Conservation (phyloP, 2,329 filamentous ascomycete species). For the Talaromyces rugulosus region DNA sequence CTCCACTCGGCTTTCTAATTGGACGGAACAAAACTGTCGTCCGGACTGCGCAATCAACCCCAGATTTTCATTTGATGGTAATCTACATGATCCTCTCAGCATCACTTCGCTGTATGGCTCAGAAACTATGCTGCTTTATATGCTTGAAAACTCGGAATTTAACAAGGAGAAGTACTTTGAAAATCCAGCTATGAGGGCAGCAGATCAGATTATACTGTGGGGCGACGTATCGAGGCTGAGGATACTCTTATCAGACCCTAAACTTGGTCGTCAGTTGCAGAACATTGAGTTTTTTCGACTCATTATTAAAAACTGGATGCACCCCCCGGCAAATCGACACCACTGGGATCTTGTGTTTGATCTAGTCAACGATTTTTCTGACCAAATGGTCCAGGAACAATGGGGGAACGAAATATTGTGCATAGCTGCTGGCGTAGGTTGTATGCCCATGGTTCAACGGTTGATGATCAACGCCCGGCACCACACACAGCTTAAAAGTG, state of each 20-base stretch:
- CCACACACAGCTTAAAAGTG: not conserved
- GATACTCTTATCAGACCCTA: not conserved
- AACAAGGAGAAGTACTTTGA: constrained; percentile 14
- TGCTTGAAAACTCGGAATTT: constrained; percentile 23
- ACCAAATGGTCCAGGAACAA: constrained; percentile 20
- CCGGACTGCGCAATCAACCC: constrained; percentile 26
- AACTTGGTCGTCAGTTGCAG: not conserved
- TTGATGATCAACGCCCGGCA: constrained; percentile 11
- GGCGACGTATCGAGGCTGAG: not conserved
- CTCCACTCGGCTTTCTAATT: constrained; percentile 28
- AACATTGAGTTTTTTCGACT: not conserved
- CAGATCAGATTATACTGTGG: not conserved
- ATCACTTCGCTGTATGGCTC: constrained; percentile 33
- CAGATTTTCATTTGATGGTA: constrained; percentile 27
- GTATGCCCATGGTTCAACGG: constrained; percentile 21
- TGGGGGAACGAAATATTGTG: constrained; percentile 23
- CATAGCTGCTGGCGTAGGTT: constrained; percentile 20
- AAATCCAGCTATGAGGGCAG: not conserved
- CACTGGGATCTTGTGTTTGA: not conserved
- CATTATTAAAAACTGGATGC: not conserved
- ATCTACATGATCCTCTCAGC: constrained; percentile 32
- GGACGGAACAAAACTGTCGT: constrained; percentile 29
- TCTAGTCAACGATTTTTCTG: constrained; percentile 14
- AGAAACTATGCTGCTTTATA: constrained; percentile 24
- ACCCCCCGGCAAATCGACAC: not conserved